These are phyloP conservation scores for Apostasia ramifera DNA, from an alignment of 106 monocot species.

Conservation along the genomic window DNA sequence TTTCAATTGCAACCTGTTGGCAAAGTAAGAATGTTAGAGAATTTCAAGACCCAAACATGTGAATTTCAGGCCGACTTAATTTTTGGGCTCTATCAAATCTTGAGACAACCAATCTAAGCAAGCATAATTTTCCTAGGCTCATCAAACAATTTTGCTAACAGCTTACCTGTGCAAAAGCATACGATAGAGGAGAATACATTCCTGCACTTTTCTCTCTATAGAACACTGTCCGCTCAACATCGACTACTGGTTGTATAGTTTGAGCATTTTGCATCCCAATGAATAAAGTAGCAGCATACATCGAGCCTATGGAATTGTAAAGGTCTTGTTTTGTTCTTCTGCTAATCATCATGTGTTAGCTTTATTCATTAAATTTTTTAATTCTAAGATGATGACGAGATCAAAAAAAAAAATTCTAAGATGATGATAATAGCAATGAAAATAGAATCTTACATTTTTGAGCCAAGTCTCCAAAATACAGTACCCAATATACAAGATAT, in stretches of 20 bases:
- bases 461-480: slow-evolving; percentile 72
- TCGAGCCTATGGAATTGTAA: slow-evolving; percentile 15
- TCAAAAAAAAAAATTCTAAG: too few relatives aligned
- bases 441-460: slow-evolving; percentile 24
- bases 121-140: too few relatives aligned
- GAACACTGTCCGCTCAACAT: slow-evolving; percentile 21
- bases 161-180: slow-evolving; percentile 21
- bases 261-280: slow-evolving; percentile 6
- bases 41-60: neutral
- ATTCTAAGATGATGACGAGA: too few relatives aligned
- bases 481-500: slow-evolving; percentile 57
- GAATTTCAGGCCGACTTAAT: too few relatives aligned
- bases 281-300: slow-evolving; percentile 11
- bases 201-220: slow-evolving; percentile 23
- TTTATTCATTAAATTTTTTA: neutral
- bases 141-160: neutral
- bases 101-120: too few relatives aligned
- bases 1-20: neutral
- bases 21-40: neutral
- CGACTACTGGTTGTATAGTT: slow-evolving; percentile 12
- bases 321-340: slow-evolving; percentile 13
- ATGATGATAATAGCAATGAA: neutral
- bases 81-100: too few relatives aligned
- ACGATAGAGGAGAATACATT: slow-evolving; percentile 25
- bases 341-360: neutral